These are phyloP conservation scores for Leccinum uliginosum DNA, from an alignment of 768 basidiomycete genomes.

Conservation along the genomic window DNA sequence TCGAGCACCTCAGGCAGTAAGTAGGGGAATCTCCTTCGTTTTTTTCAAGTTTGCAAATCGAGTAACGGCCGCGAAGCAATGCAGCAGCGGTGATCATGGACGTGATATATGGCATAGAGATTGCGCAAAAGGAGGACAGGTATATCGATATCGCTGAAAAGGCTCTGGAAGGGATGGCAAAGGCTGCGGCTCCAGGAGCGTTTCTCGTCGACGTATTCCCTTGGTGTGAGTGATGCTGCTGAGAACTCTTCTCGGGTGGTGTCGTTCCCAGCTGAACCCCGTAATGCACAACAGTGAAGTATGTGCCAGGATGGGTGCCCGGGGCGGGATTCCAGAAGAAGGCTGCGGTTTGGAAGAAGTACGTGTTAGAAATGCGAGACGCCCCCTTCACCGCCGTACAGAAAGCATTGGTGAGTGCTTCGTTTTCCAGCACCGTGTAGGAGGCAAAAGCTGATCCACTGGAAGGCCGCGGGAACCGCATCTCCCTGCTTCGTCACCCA, in stretches of 20 bases:
- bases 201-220: slow-evolving; percentile 51
- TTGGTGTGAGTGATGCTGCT: slow-evolving; percentile 28
- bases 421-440: not conserved
- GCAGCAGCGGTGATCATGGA: slow-evolving; percentile 52
- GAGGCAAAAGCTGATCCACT: not conserved
- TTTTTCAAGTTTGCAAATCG: not conserved
- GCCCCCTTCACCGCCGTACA: slow-evolving; percentile 38
- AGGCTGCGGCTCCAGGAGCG: slow-evolving; percentile 48
- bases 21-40: slow-evolving; percentile 7
- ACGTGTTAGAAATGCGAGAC: slow-evolving; percentile 46
- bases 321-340: slow-evolving; percentile 48
- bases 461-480: slow-evolving; percentile 23
- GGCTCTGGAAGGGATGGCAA: slow-evolving; percentile 46
- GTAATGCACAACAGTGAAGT: slow-evolving; percentile 38
- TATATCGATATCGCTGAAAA: slow-evolving; percentile 52
- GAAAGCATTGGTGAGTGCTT: slow-evolving; percentile 34
- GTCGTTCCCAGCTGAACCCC: slow-evolving; percentile 3
- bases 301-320: slow-evolving; percentile 50
- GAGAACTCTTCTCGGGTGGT: not conserved
- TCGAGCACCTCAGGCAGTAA: slow-evolving; percentile 49
- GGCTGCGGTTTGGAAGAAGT: slow-evolving; percentile 46
- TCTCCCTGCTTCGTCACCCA: slow-evolving; percentile 31
- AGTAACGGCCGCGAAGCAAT: slow-evolving; percentile 32
- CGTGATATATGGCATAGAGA: slow-evolving; percentile 47
- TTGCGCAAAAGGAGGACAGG: slow-evolving; percentile 38